phyloP scores from a whole-genome alignment of 169 alveolate genomes.

The Sarcocystis neurona region DNA sequence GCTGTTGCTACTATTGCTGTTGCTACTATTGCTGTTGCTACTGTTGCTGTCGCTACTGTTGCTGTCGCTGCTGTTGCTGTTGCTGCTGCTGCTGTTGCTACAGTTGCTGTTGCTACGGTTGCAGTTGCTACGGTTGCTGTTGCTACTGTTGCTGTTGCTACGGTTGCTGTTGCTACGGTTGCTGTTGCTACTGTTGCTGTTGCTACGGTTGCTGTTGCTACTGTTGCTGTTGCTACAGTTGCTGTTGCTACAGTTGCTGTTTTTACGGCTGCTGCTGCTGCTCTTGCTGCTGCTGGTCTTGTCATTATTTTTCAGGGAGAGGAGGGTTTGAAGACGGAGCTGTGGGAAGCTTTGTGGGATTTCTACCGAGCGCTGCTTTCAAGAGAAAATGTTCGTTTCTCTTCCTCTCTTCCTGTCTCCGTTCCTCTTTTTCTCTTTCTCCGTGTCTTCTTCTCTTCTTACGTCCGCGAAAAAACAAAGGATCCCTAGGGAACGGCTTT shows the following conservation, averaged over 20 bases:
- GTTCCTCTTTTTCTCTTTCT: neutral
- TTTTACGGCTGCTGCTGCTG: neutral
- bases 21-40: too few relatives aligned
- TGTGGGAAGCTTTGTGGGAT: constrained; percentile 63
- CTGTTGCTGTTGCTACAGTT: neutral
- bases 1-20: neutral
- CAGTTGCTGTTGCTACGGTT: neutral
- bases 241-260: neutral
- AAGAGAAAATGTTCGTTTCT: neutral
- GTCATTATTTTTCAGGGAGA: constrained; percentile 13
- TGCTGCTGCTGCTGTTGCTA: too few relatives aligned
- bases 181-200: neutral
- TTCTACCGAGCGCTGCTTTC: constrained; percentile 4
- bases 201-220: neutral
- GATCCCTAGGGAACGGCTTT: neutral
- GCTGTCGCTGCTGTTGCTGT: too few relatives aligned
- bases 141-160: neutral
- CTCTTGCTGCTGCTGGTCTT: neutral
- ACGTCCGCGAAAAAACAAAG: too few relatives aligned
- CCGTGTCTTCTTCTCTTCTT: too few relatives aligned
- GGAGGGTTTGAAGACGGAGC: constrained; percentile 37
- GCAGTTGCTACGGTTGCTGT: neutral
- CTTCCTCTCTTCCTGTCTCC: neutral
- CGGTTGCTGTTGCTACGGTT: neutral
- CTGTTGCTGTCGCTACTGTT: too few relatives aligned